A percentile compares a stretch with the other conserved stretches of the same genome.
phyloP scores from a whole-genome alignment of 2,329 filamentous ascomycete genomes.

The Talaromyces sp. region DNA sequence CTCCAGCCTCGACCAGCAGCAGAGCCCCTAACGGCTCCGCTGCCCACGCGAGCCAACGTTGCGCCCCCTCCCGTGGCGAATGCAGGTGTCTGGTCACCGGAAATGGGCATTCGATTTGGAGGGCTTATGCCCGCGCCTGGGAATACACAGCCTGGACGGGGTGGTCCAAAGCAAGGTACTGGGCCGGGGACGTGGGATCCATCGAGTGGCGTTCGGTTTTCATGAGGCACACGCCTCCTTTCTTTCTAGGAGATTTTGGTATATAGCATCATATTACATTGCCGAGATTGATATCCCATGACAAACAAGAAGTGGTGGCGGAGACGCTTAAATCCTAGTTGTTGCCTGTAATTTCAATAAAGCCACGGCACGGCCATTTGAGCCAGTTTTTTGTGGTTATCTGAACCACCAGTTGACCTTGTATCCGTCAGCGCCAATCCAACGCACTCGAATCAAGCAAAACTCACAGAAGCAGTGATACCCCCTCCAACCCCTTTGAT shows the following conservation, averaged over 20 bases:
- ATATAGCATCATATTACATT: not conserved
- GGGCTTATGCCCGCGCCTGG: slow-evolving; percentile 7
- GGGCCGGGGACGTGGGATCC: slow-evolving; percentile 8
- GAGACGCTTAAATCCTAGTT: not conserved
- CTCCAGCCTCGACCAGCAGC: slow-evolving; percentile 33
- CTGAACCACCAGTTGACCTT: slow-evolving; percentile 73
- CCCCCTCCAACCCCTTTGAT: slow-evolving; percentile 58
- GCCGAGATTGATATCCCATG: not conserved
- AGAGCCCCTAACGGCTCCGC: slow-evolving; percentile 41
- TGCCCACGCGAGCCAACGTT: slow-evolving; percentile 36
- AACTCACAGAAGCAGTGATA: slow-evolving; percentile 53
- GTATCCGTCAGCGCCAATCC: slow-evolving; percentile 18
- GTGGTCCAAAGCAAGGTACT: not conserved
- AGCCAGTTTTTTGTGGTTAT: not conserved
- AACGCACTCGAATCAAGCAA: not conserved
- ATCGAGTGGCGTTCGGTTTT: slow-evolving; percentile 10
- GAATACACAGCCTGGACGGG: slow-evolving; percentile 6
- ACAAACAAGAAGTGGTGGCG: not conserved
- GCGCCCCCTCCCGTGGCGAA: slow-evolving; percentile 48
- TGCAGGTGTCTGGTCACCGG: slow-evolving; percentile 64
- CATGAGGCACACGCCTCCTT: not conserved
- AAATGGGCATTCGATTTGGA: slow-evolving; percentile 74
- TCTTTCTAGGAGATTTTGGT: not conserved
- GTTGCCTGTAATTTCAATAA: not conserved
- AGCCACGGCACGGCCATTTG: not conserved